Percentiles rank a stretch among this genome's conserved stretches.
phyloP scores from a whole-genome alignment of 2,329 filamentous ascomycete species.

The Botrytis deweyae region DNA sequence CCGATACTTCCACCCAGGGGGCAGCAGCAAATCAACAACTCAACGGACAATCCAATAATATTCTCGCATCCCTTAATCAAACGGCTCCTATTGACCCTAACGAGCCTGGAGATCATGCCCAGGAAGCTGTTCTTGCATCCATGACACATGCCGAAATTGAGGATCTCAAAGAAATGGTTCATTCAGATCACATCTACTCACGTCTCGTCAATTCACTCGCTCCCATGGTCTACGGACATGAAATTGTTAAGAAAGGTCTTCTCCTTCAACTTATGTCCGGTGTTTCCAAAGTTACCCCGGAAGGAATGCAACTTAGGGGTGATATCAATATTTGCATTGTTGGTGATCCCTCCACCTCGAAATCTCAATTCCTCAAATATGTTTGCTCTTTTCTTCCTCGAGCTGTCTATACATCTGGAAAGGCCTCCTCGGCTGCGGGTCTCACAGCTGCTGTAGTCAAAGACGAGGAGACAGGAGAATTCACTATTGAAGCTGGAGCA shows the following conservation, averaged over 20 bases:
- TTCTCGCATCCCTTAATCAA: slow-evolving; percentile 80
- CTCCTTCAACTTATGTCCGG: slow-evolving; percentile 95
- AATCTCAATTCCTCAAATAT: slow-evolving; percentile 98
- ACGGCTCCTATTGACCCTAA: slow-evolving; percentile 64
- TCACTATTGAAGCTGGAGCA: slow-evolving; percentile 96
- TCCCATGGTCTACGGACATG: slow-evolving; percentile 95
- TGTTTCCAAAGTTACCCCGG: slow-evolving; percentile 85
- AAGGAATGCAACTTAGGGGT: slow-evolving; percentile 93
- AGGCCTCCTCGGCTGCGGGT: slow-evolving; percentile 95
- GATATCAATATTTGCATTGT: slow-evolving; percentile 99
- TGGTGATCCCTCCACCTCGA: slow-evolving; percentile 93
- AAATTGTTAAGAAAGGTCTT: slow-evolving; percentile 95
- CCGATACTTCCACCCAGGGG: slow-evolving; percentile 79
- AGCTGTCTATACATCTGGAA: slow-evolving; percentile 95
- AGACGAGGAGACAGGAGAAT: slow-evolving; percentile 97
- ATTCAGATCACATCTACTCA: slow-evolving; percentile 92
- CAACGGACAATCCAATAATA: slow-evolving; percentile 75
- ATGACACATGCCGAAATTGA: slow-evolving; percentile 86
- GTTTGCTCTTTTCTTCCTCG: slow-evolving; percentile 95
- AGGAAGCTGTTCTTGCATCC: slow-evolving; percentile 81
- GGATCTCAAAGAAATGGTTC: slow-evolving; percentile 88
- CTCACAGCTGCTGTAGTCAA: slow-evolving; percentile 96
- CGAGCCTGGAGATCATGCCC: slow-evolving; percentile 77
- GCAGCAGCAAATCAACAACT: slow-evolving; percentile 67
- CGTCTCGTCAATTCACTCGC: slow-evolving; percentile 90